Evolutionary conservation across 805 yeast genomes (phyloP), one percentile per base, ranked within the genome.

Genomic region (Starmerella floris): DNA sequence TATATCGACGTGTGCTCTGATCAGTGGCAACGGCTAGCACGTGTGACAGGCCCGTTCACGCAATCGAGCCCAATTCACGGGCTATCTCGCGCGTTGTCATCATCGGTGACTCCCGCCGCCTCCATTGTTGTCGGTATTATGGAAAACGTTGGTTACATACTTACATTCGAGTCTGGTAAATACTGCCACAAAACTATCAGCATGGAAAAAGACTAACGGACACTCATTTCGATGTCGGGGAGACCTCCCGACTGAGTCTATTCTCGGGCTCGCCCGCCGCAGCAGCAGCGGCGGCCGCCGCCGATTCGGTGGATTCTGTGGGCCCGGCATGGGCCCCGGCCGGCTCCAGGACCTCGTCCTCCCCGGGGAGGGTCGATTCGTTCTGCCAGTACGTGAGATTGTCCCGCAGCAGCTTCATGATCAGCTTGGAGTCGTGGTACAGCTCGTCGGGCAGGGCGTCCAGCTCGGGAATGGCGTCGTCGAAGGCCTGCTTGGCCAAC

Each of bases 321-420:
- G 32, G 37, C 11, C 8, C 23, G 16, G 16, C 23, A 16, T 16
- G 8, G 38, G 38, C 28, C 21, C 11, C 11, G 20, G 22, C 16
- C 8, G 40, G 19, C n/a, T 16, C 20, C n/a, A 19, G 10, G 20
- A 8, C 30, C 31, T 33, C 35, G 23, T 19, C 11, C 9, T 9
- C 44, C 3, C 8, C 28, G 17, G 41, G 11, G 15, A 31, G 10
- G 19, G 35, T 36, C 15, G 45, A 30, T 44, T 84, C 95, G 39
- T 83, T 77, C 55, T 95, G 85, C 98, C 98, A 88, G 72, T 88
- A 77, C 54, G 97, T 88, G 72, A 88, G 74, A 77, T 88, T 88
- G 70, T 91, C 97, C 72, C 96, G 82, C 65, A 91, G 78, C 65
- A 91, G 78, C 77, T 91, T 97, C 98, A 91, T 91, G 63, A 91